These are phyloP conservation scores for Scenedesmus sp. DNA, from an alignment of 163 green algal species.

Conservation along the genomic window DNA sequence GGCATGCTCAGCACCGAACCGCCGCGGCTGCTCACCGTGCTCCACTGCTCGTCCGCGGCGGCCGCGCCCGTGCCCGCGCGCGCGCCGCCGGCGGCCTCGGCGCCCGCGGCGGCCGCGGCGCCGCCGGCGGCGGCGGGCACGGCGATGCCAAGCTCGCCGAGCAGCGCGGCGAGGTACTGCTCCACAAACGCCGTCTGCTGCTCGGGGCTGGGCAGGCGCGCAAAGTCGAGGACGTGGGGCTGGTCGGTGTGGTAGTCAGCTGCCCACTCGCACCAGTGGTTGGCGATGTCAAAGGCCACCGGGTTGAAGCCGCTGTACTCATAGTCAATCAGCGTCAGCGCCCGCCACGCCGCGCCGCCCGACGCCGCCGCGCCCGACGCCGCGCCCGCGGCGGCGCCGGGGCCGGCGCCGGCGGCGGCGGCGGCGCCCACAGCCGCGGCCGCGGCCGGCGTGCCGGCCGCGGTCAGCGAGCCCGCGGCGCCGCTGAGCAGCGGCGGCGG, in stretches of 20 bases:
- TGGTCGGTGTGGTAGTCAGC: slow-evolving; percentile 74
- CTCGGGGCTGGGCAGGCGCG: slow-evolving; percentile 54
- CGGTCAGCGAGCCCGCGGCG: neutral
- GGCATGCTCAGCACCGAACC: slow-evolving; percentile 15
- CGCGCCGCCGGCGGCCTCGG: neutral
- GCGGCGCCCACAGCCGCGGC: neutral
- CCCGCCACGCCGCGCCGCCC: neutral
- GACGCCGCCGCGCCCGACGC: neutral
- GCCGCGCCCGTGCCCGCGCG: neutral
- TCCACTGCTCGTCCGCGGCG: neutral
- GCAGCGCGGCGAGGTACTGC: slow-evolving; percentile 57
- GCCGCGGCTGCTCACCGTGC: slow-evolving; percentile 8
- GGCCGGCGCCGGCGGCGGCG: neutral
- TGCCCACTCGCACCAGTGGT: slow-evolving; percentile 83
- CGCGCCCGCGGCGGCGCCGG: neutral
- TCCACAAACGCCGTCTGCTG: slow-evolving; percentile 58
- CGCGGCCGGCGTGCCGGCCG: neutral
- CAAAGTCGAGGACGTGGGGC: slow-evolving; percentile 71
- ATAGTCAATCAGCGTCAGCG: slow-evolving; percentile 74
- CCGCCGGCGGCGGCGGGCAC: neutral
- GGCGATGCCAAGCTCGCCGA: slow-evolving; percentile 4
- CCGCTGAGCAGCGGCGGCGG: no score
- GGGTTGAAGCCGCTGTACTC: slow-evolving; percentile 78
- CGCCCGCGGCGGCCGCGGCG: slow-evolving; percentile 4
- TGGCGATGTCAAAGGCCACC: slow-evolving; percentile 78